A percentile compares a stretch with the other conserved stretches of the same genome.
phyloP scores from a whole-genome alignment of 2,329 filamentous ascomycete species.

The Trichophyton schoenleinii region DNA sequence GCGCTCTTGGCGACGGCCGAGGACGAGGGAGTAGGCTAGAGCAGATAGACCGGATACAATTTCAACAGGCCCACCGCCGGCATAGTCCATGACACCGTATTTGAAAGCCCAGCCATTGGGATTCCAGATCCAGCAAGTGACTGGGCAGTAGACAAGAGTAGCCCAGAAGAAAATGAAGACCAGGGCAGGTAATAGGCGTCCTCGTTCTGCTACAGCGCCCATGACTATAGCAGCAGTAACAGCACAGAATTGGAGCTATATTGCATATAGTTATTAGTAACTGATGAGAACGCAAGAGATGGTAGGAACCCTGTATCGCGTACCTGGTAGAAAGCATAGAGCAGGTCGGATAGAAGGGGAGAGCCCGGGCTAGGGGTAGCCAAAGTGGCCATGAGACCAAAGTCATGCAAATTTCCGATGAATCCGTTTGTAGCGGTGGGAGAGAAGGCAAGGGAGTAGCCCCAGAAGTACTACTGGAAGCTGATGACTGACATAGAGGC shows the following conservation, averaged over 20 bases:
- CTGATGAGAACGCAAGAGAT: neutral
- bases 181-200: slow-evolving; percentile 83
- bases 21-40: slow-evolving; percentile 87
- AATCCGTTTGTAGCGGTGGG: slow-evolving; percentile 69
- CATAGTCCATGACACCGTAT: slow-evolving; percentile 90
- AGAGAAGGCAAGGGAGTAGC: slow-evolving; percentile 89
- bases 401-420: slow-evolving; percentile 82
- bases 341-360: slow-evolving; percentile 72
- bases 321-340: slow-evolving; percentile 91
- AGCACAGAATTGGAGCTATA: slow-evolving; percentile 88
- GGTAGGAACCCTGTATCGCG: slow-evolving; percentile 12
- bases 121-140: slow-evolving; percentile 97
- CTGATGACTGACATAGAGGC: slow-evolving; percentile 79
- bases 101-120: slow-evolving; percentile 82
- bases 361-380: slow-evolving; percentile 77
- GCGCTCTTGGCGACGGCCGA: slow-evolving; percentile 91
- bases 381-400: slow-evolving; percentile 75
- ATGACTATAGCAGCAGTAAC: slow-evolving; percentile 86
- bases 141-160: slow-evolving; percentile 90
- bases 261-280: neutral
- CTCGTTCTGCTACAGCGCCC: slow-evolving; percentile 85
- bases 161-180: slow-evolving; percentile 95
- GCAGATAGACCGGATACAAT: slow-evolving; percentile 89
- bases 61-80: slow-evolving; percentile 92
- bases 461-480: slow-evolving; percentile 99